Evolutionary conservation across 257 asterid species (phyloP).

Genomic region (Lantana camara): DNA sequence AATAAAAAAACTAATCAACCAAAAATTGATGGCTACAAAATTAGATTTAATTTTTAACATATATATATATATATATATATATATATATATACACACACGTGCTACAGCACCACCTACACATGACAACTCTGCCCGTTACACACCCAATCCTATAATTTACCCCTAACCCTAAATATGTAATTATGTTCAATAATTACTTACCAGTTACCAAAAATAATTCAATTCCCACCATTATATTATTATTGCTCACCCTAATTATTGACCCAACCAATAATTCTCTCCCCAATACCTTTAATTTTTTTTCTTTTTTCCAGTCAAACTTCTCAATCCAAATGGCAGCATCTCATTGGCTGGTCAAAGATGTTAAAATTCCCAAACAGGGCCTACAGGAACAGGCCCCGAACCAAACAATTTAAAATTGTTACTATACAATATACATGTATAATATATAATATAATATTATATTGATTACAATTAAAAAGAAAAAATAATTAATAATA

Average conservation of each 20-base stretch:
- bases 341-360: constrained; percentile 36
- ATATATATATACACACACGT: too few species aligned
- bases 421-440: not conserved
- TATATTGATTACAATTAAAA: too few species aligned
- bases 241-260: constrained; percentile 18
- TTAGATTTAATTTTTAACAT: not conserved
- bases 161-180: not conserved
- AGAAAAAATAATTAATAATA: too few species aligned
- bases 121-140: constrained; percentile 16
- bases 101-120: not conserved
- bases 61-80: not conserved
- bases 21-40: constrained; percentile 12
- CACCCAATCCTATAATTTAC: not conserved
- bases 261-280: constrained; percentile 21
- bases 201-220: constrained; percentile 9
- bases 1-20: constrained; percentile 9
- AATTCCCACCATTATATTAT: constrained; percentile 22
- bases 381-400: constrained; percentile 20
- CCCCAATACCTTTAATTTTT: constrained; percentile 7
- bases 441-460: too few species aligned
- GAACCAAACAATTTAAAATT: not conserved
- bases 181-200: constrained; percentile 1
- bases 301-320: constrained; percentile 29
- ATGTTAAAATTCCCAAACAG: constrained; percentile 21
- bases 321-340: constrained; percentile 25